These are phyloP conservation scores for Ascochyta lentis DNA, from an alignment of 2,329 filamentous ascomycete species.

Conservation along the genomic window DNA sequence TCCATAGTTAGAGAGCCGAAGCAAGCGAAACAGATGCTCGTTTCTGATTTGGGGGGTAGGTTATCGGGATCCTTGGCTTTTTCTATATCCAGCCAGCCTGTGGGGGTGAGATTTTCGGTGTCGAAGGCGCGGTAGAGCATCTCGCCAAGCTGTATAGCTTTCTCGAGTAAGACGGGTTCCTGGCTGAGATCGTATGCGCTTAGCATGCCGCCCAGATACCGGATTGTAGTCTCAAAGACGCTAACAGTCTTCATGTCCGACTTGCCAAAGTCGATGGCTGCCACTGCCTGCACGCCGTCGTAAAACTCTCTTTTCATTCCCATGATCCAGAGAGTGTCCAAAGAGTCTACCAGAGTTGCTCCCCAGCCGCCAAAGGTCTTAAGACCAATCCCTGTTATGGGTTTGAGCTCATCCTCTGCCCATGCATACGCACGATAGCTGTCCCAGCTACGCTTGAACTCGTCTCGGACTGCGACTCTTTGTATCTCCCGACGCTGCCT, in stretches of 20 bases:
- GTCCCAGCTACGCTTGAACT: slow-evolving; percentile 53
- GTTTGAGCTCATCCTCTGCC: slow-evolving; percentile 56
- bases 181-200: slow-evolving; percentile 48
- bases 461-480: slow-evolving; percentile 48
- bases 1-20: slow-evolving; percentile 55
- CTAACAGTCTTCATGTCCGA: slow-evolving; percentile 52
- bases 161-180: slow-evolving; percentile 44
- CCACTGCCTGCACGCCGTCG: slow-evolving; percentile 54
- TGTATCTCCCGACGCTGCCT: slow-evolving; percentile 38
- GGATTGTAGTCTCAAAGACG: slow-evolving; percentile 60
- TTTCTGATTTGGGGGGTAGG: slow-evolving; percentile 45
- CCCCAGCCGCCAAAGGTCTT: slow-evolving; percentile 58
- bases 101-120: slow-evolving; percentile 53
- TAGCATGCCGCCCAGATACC: slow-evolving; percentile 48
- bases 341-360: slow-evolving; percentile 55
- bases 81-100: slow-evolving; percentile 52
- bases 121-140: slow-evolving; percentile 58
- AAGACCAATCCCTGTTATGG: slow-evolving; percentile 47
- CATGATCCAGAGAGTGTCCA: slow-evolving; percentile 59
- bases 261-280: slow-evolving; percentile 54
- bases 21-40: slow-evolving; percentile 54
- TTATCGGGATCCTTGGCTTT: slow-evolving; percentile 38
- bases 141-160: slow-evolving; percentile 48
- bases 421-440: slow-evolving; percentile 55
- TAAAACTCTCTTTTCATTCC: slow-evolving; percentile 56